These are phyloP conservation scores for Tricholoma matsutake DNA, from an alignment of 768 basidiomycete species.

Conservation along the genomic window DNA sequence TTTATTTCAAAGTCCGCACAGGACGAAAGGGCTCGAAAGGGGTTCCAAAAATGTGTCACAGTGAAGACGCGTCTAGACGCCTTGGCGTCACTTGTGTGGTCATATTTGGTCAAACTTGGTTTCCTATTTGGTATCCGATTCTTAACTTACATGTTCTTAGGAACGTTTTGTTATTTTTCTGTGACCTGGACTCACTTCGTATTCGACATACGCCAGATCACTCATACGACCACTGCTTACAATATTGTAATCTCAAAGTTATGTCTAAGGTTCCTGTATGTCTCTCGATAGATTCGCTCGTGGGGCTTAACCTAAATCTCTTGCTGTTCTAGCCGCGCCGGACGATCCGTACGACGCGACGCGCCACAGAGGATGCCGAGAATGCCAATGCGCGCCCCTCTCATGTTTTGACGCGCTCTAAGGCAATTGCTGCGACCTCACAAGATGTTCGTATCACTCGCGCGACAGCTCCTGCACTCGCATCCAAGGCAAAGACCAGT, in stretches of 20 bases:
- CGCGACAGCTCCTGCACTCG: constrained; percentile 36
- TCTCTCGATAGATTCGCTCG: background rate
- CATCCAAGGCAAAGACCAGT: constrained; percentile 36
- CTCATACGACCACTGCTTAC: background rate
- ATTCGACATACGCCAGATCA: background rate
- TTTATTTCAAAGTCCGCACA: too few species aligned
- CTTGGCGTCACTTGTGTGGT: too few species aligned
- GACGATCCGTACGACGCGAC: constrained; percentile 54
- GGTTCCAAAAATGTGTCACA: too few species aligned
- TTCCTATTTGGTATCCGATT: too few species aligned
- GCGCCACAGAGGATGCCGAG: constrained; percentile 56
- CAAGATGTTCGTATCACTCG: constrained; percentile 30
- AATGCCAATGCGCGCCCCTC: constrained; percentile 61
- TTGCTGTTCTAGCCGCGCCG: constrained; percentile 53
- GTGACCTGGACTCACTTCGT: background rate
- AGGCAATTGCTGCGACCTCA: constrained; percentile 42
- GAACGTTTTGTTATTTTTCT: background rate
- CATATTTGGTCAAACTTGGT: too few species aligned
- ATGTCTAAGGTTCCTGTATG: constrained; percentile 36
- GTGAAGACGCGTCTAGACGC: too few species aligned
- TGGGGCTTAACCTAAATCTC: background rate
- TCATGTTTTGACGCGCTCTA: constrained; percentile 53
- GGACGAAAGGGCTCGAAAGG: too few species aligned
- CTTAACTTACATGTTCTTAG: too few species aligned
- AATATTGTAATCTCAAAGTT: background rate